Base-by-base conservation (phyloP, 208 protist species). In the Blechomonas ayalai region DNA sequence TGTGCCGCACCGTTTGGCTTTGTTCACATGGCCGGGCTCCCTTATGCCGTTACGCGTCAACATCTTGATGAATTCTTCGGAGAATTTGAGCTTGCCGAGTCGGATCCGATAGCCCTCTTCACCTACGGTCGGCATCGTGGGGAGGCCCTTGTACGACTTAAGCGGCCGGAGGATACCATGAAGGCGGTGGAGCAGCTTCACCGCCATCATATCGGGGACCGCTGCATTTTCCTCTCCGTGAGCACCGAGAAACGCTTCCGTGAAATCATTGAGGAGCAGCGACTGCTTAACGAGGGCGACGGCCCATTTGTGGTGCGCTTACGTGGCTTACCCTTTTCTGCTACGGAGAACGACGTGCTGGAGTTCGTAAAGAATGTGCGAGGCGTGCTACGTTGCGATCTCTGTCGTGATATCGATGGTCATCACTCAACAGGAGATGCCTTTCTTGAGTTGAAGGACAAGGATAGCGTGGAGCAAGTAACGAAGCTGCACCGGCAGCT, bases 401-500 rank as follows among this genome's bases (percentile, higher is more conserved):
- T 89, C 2, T 72, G 71, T 38, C 27, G 34, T 9, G 59, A 82
- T 41, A 9, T 31, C 18, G 64, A 74, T 2, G 64, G 59, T 0
- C 57, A 67, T 33, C 67, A 49, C 41, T n/a, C n/a, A n/a, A 84
- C 73, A 3, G 83, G 83, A 2, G 70, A 89, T 38, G 79, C 77
- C 12, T 92, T 80, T 45, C 52, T 90, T 16, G 73, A 86, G 47
- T 43, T 90, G 12, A 29, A 35, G 10, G 60, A 18, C 8, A 50
- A 53, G 1, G 52, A 45, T 13, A 62, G 50, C 43, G 67, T 71
- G 4, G 52, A 65, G 38, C 38, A 59, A 44, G 51, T 58, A 31
- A 55, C 50, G 26, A 27, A 34, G 36, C 46, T 79, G 16, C 64
- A 82, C 42, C 46, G 43, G n/a, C 55, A 73, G 35, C 46, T 31